Base-by-base conservation (phyloP, 768 basidiomycete genomes). In the Leccinum boreale region DNA sequence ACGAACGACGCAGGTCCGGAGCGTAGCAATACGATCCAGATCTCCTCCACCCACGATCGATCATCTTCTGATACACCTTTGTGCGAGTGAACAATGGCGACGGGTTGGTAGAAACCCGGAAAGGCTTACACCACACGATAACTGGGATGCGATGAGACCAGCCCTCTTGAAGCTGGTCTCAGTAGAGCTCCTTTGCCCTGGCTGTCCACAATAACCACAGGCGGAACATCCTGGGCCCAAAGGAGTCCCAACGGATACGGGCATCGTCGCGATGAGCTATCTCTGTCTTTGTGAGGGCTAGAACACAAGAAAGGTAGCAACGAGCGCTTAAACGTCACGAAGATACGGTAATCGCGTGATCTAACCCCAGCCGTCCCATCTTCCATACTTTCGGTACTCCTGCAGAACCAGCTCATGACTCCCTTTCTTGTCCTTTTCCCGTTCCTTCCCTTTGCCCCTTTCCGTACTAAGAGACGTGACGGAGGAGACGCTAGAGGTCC, bases 291-390 rank as follows among this genome's bases (percentile, higher is more conserved):
- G n/a, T 42, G 39, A 36, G 8, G 36, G 35, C 35, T n/a, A 19
- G 39, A 42, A 39, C 36, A n/a, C 36, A 39, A 36, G 17, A 36
- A 39, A 36, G 35, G 14, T 15, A 14, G 8, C 17, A 5, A 44
- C 42, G n/a, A 44, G 42, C 42, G 42, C 42, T 19, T 19, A 44
- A 44, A 44, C 42, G 42, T 19, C 42, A 44, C 42, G n/a, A 10
- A 44, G n/a, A n/a, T 44, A 44, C n/a, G 4, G 42, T 44, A 19
- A 19, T 44, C 42, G 42, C 42, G 42, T 19, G 42, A 44, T 44
- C 42, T 44, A 86, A 31, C 78, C 84, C 92, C 92, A 94, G 0
- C 92, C 92, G 77, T 94, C 92, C 90, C 92, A 93, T 55, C 90
- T 78, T 23, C 92, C 93, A 67, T 86, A 94, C 62, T 87, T 79